Conservation (phyloP, 768 basidiomycete species). For the Podaxis sp. region DNA sequence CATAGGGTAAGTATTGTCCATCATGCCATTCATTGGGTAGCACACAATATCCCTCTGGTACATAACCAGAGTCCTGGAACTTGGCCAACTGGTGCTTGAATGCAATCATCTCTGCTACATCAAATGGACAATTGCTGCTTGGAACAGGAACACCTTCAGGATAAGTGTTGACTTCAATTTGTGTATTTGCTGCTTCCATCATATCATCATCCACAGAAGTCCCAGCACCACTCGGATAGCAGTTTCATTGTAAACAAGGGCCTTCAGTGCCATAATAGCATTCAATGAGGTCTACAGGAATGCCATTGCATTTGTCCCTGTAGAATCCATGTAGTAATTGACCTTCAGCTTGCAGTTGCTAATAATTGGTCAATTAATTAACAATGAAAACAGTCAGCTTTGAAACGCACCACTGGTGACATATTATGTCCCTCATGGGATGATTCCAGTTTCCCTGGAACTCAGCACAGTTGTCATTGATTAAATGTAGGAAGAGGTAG, state of each 20-base stretch:
- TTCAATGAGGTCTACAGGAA: not conserved
- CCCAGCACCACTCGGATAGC: not conserved
- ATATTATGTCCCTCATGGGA: not conserved
- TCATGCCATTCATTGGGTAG: not conserved
- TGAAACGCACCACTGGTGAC: not conserved
- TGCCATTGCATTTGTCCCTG: not conserved
- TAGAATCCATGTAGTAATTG: not conserved
- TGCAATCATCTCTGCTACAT: not conserved
- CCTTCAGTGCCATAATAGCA: not conserved
- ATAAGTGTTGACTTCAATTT: not conserved
- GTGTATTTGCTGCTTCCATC: not conserved
- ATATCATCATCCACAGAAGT: not conserved
- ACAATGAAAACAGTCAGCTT: not conserved
- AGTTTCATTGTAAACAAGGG: not conserved
- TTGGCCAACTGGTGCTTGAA: not conserved
- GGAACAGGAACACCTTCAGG: not conserved
- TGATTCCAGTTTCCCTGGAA: not conserved
- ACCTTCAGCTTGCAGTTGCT: not conserved
- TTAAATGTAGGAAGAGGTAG: not conserved
- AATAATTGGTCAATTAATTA: not conserved
- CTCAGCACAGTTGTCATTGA: not conserved
- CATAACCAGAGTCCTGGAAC: not conserved
- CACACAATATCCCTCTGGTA: not conserved
- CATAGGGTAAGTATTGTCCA: not conserved
- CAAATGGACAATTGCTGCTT: not conserved